Evolutionary conservation across 1,284 basidiomycete genomes (phyloP), one percentile per base, ranked within the genome.

Genomic region (Moesziomyces parantarcticus): DNA sequence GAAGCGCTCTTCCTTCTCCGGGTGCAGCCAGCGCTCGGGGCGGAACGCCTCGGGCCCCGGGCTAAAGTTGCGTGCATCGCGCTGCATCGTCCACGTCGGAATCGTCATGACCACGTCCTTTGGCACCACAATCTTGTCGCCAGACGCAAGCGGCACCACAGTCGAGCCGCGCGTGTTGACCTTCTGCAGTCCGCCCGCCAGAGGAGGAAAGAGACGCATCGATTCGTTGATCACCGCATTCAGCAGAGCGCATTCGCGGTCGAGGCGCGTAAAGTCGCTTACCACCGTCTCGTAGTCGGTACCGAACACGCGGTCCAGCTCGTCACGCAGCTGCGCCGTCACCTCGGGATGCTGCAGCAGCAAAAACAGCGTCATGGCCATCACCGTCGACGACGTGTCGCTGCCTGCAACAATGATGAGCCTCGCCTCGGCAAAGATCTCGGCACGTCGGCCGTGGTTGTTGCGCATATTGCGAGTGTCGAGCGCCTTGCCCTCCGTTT

Each of bases 191-290:
- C 66, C 66, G 9, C 41, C 39, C 7, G 64, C 42, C 0, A 67
- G 50, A 8, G 50, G 41, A 14, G 66, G 66, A 21, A 41, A 61
- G 16, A 70, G 44, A 10, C 66, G 55, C 29, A 70, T 41, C 8
- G 66, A 42, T 42, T 70, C 66, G 39, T 67, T 53, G 55, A 70
- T 59, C n/a, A 23, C 32, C 34, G 62, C 66, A 20, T 58, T 66
- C 16, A 70, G 50, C 14, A 59, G 32, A 2, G 63, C 50, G 23
- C 63, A 60, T 8, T 20, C 11, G 21, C 50, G 22, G 29, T 58
- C 34, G 22, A 46, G 26, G 14, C 11, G n/a, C 20, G 39, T 20
- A 39, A 62, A 50, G 36, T 62, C 62, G 34, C 29, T 34, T 16
- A 55, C 43, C 16, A n/a, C 22, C 29, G 29, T 32, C 11, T 32